Evolutionary conservation across 1,284 basidiomycete genomes (phyloP).

Genomic region (Ustilago loliicola): DNA sequence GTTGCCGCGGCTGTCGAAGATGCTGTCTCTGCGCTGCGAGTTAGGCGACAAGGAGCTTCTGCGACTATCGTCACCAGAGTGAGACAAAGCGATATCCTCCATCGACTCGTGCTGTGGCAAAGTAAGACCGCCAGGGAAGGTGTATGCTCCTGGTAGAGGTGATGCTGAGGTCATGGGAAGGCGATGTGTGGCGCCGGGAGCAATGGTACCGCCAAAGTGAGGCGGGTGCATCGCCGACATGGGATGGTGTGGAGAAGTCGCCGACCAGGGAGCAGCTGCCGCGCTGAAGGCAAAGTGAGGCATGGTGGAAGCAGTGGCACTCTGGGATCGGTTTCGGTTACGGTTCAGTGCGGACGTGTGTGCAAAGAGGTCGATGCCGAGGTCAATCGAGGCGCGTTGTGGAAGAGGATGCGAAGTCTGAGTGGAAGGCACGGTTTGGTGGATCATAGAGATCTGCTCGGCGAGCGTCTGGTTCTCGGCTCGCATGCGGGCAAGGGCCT

Average conservation of each 20-base stretch:
- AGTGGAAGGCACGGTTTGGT: constrained; percentile 39
- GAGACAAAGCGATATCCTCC: constrained; percentile 31
- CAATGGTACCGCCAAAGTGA: constrained; percentile 27
- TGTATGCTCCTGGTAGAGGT: constrained; percentile 15
- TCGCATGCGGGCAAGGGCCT: constrained; percentile 49
- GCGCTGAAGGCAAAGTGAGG: constrained; percentile 24
- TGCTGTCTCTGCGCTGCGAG: constrained; percentile 24
- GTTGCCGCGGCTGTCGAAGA: constrained; percentile 14
- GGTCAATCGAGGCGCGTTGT: constrained; percentile 43
- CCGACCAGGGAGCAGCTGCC: constrained; percentile 28
- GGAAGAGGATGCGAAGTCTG: constrained; percentile 40
- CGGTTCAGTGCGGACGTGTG: constrained; percentile 22
- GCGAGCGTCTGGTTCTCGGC: constrained; percentile 45
- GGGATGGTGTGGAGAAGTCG: constrained; percentile 21
- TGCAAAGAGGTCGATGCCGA: constrained; percentile 30
- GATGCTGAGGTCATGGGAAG: constrained; percentile 15
- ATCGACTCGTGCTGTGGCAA: constrained; percentile 16
- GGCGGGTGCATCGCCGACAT: constrained; percentile 18
- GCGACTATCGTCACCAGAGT: constrained; percentile 18
- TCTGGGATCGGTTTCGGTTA: constrained; percentile 43
- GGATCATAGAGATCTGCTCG: constrained; percentile 41
- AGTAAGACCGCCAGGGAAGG: constrained; percentile 21
- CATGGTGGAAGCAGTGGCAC: constrained; percentile 28
- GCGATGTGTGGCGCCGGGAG: constrained; percentile 33
- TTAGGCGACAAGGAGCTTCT: constrained; percentile 26